These are phyloP conservation scores for Ceratobasidium sp. DNA, from an alignment of 1,284 basidiomycete genomes.

Conservation along the genomic window DNA sequence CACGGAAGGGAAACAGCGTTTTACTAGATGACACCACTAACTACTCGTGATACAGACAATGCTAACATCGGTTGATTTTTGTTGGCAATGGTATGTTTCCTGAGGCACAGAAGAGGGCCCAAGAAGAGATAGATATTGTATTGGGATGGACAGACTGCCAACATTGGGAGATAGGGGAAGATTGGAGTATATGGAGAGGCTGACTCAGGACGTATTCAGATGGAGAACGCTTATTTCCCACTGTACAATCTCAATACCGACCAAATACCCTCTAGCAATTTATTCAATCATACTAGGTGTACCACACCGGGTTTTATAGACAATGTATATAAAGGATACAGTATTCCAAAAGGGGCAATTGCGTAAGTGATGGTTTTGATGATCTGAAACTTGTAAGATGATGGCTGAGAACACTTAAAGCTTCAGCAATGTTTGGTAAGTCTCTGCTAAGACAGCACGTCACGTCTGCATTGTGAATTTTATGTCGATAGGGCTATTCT, in stretches of 20 bases:
- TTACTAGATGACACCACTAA: not conserved
- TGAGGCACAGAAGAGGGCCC: conserved; percentile 14
- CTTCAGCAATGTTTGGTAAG: conserved; percentile 11
- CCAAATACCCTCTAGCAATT: no score
- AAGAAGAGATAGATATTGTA: conserved; percentile 28
- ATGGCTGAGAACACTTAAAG: not conserved
- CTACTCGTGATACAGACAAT: not conserved
- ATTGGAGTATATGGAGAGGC: conserved; percentile 28
- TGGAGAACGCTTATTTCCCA: conserved; percentile 30
- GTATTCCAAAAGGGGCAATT: conserved; percentile 47
- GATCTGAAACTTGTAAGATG: no score
- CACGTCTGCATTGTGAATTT: not conserved
- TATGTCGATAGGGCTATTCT: not conserved
- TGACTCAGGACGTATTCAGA: conserved; percentile 33
- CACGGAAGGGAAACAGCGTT: not conserved
- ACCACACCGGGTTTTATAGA: conserved; percentile 46
- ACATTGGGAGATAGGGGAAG: conserved; percentile 5
- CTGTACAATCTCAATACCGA: no score
- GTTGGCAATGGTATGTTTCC: conserved; percentile 39
- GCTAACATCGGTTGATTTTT: conserved; percentile 13
- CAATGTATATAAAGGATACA: conserved; percentile 48
- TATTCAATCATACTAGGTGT: no score
- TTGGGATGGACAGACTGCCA: conserved; percentile 12
- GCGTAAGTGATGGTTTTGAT: conserved; percentile 34
- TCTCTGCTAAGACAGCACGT: not conserved